Evolutionary conservation across 345 rosid species (phyloP), one percentile per base, ranked within the genome.

Genomic region (Brassica nigra): DNA sequence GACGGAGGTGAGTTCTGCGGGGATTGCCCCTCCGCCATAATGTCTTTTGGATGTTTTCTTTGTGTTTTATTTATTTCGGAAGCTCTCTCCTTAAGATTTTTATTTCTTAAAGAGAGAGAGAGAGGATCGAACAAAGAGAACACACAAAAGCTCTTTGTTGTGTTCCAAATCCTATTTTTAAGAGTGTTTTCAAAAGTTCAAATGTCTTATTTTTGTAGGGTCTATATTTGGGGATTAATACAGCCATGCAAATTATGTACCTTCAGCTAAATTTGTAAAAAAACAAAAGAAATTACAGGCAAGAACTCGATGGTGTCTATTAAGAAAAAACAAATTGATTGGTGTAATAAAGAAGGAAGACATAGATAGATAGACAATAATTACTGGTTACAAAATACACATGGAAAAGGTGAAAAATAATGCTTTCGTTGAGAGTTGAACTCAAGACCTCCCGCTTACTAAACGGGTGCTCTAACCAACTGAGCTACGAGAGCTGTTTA

Each of bases 391-490:
- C 1, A 65, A 54, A 31, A 8, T 52, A n/a, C 58, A 52, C 1
- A 64, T 42, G 16, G 2, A 4, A 55, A 57, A 11, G 0, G 3
- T 15, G 16, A 54, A 54, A 15, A 16, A 16, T 6, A 16, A 1
- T 90, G 97, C 96, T 91, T 85, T 91, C 90, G 83, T 89, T 90
- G 97, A 89, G 91, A 93, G 91, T 91, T 31, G 93, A 95, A 93
- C 98, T 91, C 97, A 92, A 89, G 94, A 93, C 95, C 94, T 93
- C 92, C 92, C 90, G 91, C 94, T 90, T 91, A 90, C 92, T 90
- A 92, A 91, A 89, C 95, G 88, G 91, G 91, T 89, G 95, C 94
- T 89, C 95, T 92, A 93, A 93, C 95, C 97, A 89, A 87, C 95
- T 93, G 94, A 91, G 95, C 97, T 90, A 95, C 88, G 89, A 95